Base-by-base conservation (phyloP, 208 protist species). In the Herpetomonas tarakana region DNA sequence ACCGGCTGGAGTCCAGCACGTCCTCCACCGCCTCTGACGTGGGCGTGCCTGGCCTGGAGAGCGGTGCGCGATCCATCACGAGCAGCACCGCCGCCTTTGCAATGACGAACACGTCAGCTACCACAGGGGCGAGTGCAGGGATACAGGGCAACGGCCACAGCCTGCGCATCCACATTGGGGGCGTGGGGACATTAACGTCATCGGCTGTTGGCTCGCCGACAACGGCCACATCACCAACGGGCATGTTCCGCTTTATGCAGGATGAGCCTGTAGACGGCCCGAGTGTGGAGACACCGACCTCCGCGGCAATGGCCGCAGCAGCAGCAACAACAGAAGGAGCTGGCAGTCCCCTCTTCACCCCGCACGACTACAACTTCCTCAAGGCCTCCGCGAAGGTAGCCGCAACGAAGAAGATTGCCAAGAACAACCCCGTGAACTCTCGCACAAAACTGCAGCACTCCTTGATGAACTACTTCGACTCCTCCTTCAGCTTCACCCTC, bases 381-480 rank as follows among this genome's bases (percentile, higher is more conserved):
- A 28, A 54, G 35, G 45, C 51, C 16, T 55, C 50, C 1, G 41
- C 50, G 1, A 49, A 55, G 14, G 39, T 62, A 3, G 44, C 59
- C 6, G 54, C 31, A 9, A 54, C 61, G 51, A 47, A 49, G 55
- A 65, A 50, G 27, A 63, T 60, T 31, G 51, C 39, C 41, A 68
- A 61, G 62, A 35, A 22, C 18, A 67, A 65, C 50, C 46, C 18
- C 19, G 16, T 30, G 41, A 46, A 2, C 29, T 72, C 71, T 6
- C 82, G 82, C 44, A 52, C 47, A 0, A 65, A 65, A 21, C 52
- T 81, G 59, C 76, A 82, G 65, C 68, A 81, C 53, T 41, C 71
- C 18, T 51, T 78, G 26, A 54, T 57, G 35, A 88, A 81, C 73
- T 77, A 83, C 60, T 91, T 94, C 67, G 78, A 78, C 46, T 88